These are phyloP conservation scores for Flaveria bidentis DNA, from an alignment of 129 eudicot species.

Conservation along the genomic window DNA sequence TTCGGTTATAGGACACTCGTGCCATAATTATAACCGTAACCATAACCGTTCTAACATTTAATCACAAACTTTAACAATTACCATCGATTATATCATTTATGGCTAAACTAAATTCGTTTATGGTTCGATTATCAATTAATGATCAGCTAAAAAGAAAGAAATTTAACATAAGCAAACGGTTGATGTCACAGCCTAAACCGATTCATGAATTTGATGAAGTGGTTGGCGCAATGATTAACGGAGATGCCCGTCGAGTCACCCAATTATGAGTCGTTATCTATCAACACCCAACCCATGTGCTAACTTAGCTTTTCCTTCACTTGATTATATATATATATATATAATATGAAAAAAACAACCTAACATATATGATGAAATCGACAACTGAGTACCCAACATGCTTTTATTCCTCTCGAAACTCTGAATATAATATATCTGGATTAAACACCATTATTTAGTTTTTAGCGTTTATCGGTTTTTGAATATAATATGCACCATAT, in stretches of 20 bases:
- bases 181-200: background rate
- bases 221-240: slow-evolving; percentile 20
- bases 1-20: too few relatives aligned
- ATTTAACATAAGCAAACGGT: background rate
- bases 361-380: slow-evolving; percentile 15
- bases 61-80: too few relatives aligned
- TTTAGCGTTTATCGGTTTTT: too few relatives aligned
- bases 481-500: too few relatives aligned
- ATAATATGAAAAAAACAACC: background rate
- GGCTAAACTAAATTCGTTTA: too few relatives aligned
- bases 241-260: background rate
- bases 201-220: background rate
- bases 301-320: slow-evolving; percentile 23
- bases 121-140: too few relatives aligned
- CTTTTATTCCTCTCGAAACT: slow-evolving; percentile 18
- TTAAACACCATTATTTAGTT: too few relatives aligned
- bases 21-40: too few relatives aligned
- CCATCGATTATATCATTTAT: too few relatives aligned
- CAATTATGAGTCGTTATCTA: slow-evolving; percentile 32
- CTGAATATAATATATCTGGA: background rate
- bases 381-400: slow-evolving; percentile 25
- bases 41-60: too few relatives aligned
- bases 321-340: background rate
- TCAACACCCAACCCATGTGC: slow-evolving; percentile 30
- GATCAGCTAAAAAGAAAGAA: too few relatives aligned